A percentile compares a stretch with the other conserved stretches of the same genome.
Conservation (phyloP, 2,329 filamentous ascomycete species). For the Gliomastix tumulicola region DNA sequence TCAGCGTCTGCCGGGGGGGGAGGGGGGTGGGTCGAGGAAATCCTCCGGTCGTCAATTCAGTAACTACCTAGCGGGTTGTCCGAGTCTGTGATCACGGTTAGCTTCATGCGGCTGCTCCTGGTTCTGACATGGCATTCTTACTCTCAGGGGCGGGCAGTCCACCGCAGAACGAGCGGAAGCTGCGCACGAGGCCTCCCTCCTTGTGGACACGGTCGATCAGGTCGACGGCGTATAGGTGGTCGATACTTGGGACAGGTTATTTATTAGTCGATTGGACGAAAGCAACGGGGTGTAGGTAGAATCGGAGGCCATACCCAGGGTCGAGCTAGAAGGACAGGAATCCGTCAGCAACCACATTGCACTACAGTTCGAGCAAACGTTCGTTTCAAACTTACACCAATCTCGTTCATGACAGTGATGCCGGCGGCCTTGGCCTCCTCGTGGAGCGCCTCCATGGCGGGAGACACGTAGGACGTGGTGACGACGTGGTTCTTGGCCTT, state of each 20-base stretch:
- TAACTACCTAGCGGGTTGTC: slow-evolving; percentile 85
- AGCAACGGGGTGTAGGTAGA: too few relatives aligned
- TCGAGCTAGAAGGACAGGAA: too few relatives aligned
- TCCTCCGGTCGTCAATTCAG: too few relatives aligned
- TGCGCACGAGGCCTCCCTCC: slow-evolving; percentile 75
- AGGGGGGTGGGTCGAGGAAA: not conserved
- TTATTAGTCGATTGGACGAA: too few relatives aligned
- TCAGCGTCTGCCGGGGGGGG: slow-evolving; percentile 46
- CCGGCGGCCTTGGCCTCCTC: slow-evolving; percentile 77
- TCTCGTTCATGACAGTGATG: slow-evolving; percentile 98
- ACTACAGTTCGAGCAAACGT: too few relatives aligned
- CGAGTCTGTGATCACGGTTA: too few relatives aligned
- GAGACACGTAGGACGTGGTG: slow-evolving; percentile 88
- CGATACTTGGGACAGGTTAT: too few relatives aligned
- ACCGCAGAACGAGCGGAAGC: slow-evolving; percentile 81
- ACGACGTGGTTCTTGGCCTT: slow-evolving; percentile 92
- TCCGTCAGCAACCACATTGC: too few relatives aligned
- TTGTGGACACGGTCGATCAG: slow-evolving; percentile 84
- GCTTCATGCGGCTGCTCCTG: too few relatives aligned
- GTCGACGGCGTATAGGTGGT: slow-evolving; percentile 76
- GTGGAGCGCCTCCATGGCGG: slow-evolving; percentile 86
- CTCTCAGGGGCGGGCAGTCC: slow-evolving; percentile 67
- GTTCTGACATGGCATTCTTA: too few relatives aligned
- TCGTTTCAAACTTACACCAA: too few relatives aligned
- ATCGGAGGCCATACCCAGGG: too few relatives aligned